phyloP scores from a whole-genome alignment of 306 rosid genomes.

The Gastrolobium villosum region DNA sequence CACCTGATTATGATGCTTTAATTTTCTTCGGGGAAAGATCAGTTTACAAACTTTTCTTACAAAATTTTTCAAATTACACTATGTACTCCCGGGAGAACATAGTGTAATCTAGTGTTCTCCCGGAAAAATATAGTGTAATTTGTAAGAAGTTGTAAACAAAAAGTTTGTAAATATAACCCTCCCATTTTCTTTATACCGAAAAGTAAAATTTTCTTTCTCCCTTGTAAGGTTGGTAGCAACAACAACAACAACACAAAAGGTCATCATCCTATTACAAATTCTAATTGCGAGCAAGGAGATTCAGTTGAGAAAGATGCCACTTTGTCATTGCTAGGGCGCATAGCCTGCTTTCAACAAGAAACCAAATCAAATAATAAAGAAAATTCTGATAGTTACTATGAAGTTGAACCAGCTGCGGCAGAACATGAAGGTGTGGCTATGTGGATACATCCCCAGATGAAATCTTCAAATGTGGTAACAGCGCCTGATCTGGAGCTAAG shows the following conservation, averaged over 20 bases:
- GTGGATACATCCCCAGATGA: conserved; percentile 59
- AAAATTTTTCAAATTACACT: too few species aligned
- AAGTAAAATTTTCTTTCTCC: background rate
- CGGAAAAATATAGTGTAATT: too few species aligned
- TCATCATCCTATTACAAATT: conserved; percentile 3
- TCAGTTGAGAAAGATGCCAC: conserved; percentile 46
- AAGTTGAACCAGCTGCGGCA: conserved; percentile 24
- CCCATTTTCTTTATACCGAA: background rate
- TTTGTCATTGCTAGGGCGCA: conserved; percentile 48
- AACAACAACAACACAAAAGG: conserved; percentile 41
- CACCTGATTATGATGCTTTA: background rate
- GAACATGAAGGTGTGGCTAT: conserved; percentile 31
- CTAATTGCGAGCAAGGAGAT: conserved; percentile 31
- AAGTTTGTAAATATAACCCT: too few species aligned
- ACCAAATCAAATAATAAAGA: conserved; percentile 46
- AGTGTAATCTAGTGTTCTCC: too few species aligned
- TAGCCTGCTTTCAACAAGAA: conserved; percentile 42
- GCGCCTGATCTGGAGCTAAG: conserved; percentile 76
- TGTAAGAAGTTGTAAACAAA: too few species aligned
- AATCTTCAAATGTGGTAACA: conserved; percentile 39
- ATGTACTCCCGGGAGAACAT: too few species aligned
- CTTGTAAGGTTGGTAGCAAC: conserved; percentile 60
- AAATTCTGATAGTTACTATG: conserved; percentile 8
- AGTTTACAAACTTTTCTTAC: too few species aligned
- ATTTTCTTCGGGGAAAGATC: too few species aligned